Evolutionary conservation across 2,329 filamentous ascomycete species (phyloP).

Genomic region (Pseudocercospora macadamiae): DNA sequence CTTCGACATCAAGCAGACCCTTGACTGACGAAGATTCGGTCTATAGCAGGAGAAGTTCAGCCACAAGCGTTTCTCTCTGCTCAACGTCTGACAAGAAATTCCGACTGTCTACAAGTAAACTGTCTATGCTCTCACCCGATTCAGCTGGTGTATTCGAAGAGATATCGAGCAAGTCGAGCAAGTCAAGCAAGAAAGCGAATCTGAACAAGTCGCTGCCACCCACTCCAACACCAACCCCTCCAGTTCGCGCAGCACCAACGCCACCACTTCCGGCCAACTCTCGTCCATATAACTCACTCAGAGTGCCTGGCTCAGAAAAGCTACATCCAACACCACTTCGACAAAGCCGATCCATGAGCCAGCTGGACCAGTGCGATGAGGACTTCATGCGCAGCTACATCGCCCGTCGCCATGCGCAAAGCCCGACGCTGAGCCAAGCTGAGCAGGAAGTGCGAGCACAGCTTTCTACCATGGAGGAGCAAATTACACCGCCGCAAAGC

Average conservation of each 20-base stretch:
- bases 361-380: constrained; percentile 29
- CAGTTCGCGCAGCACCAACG: constrained; percentile 4
- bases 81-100: constrained; percentile 17
- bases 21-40: constrained; percentile 41
- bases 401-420: constrained; percentile 28
- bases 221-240: constrained; percentile 11
- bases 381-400: constrained; percentile 27
- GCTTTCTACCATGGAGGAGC: constrained; percentile 14
- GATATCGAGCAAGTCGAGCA: background rate
- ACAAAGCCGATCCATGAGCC: constrained; percentile 23
- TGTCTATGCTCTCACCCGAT: constrained; percentile 13
- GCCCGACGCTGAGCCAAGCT: constrained; percentile 53
- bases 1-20: constrained; percentile 42
- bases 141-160: constrained; percentile 18
- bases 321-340: background rate
- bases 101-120: constrained; percentile 9
- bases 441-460: constrained; percentile 41
- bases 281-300: constrained; percentile 13
- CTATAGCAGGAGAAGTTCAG: constrained; percentile 43
- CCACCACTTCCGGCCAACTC: background rate
- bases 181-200: constrained; percentile 11
- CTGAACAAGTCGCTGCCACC: constrained; percentile 24
- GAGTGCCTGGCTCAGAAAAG: background rate
- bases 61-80: constrained; percentile 26
- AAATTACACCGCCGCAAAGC: constrained; percentile 18